These are phyloP conservation scores for Talaromyces pinophilus DNA, from an alignment of 2,329 filamentous ascomycete genomes.

Conservation along the genomic window DNA sequence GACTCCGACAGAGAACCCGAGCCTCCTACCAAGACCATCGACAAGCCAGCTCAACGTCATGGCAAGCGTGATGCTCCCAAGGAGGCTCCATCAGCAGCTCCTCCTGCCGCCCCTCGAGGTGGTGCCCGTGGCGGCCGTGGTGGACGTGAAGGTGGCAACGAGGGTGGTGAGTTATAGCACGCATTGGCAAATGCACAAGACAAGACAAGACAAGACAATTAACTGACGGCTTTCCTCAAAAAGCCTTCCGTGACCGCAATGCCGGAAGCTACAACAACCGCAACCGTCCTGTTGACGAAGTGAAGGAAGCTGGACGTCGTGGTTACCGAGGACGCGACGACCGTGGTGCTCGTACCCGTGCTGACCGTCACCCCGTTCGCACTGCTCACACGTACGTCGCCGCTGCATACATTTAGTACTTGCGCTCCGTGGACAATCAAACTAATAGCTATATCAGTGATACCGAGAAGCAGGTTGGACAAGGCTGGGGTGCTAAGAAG, in stretches of 20 bases:
- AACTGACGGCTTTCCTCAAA: neutral
- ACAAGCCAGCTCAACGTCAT: constrained; percentile 75
- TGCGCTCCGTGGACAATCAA: constrained; percentile 22
- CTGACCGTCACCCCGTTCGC: constrained; percentile 63
- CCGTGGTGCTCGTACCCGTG: constrained; percentile 57
- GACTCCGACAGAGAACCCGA: constrained; percentile 73
- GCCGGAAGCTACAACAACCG: constrained; percentile 83
- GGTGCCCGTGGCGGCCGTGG: constrained; percentile 41
- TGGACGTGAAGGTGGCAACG: constrained; percentile 63
- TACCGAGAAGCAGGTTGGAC: constrained; percentile 60
- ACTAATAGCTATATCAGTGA: constrained; percentile 38
- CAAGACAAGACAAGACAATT: too few species aligned
- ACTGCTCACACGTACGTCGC: constrained; percentile 59
- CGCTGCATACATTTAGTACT: constrained; percentile 11
- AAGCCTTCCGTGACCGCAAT: constrained; percentile 87
- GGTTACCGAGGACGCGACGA: constrained; percentile 60
- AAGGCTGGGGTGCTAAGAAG: constrained; percentile 83
- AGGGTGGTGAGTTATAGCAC: constrained; percentile 70
- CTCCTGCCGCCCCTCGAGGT: constrained; percentile 37
- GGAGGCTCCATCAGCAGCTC: constrained; percentile 58
- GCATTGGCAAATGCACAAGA: neutral
- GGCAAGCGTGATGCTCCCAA: constrained; percentile 85
- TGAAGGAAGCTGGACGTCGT: constrained; percentile 48
- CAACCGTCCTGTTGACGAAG: constrained; percentile 73
- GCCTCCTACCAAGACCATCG: constrained; percentile 83